A percentile compares a stretch with the other conserved stretches of the same genome.
Conservation (phyloP, 495 filamentous ascomycete genomes). For the Halenospora varia region DNA sequence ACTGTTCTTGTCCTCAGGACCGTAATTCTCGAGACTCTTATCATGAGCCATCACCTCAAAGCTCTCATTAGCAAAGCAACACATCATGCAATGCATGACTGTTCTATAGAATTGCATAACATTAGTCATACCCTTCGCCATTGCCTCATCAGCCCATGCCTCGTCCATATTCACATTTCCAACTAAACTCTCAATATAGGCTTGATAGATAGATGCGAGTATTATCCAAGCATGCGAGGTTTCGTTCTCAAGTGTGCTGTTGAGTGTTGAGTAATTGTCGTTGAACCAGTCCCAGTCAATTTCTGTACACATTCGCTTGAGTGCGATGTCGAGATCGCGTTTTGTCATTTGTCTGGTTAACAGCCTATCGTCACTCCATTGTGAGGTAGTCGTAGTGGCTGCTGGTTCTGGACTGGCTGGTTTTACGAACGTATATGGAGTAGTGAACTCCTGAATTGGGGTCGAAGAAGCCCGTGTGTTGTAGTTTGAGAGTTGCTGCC, state of each 20-base stretch:
- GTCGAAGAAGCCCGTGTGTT: not conserved
- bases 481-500: not conserved
- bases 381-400: not conserved
- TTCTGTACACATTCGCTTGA: not conserved
- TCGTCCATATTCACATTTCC: not conserved
- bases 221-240: not conserved
- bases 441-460: no score
- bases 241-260: not conserved
- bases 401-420: not conserved
- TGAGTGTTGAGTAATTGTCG: not conserved
- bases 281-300: not conserved
- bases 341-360: not conserved
- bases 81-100: not conserved
- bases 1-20: not conserved
- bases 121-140: not conserved
- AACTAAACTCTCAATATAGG: not conserved
- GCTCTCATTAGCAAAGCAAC: not conserved
- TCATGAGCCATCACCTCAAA: not conserved
- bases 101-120: not conserved
- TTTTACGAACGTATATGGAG: no score
- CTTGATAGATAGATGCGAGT: not conserved
- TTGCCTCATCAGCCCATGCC: not conserved
- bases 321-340: not conserved
- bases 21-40: not conserved
- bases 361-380: no score